A percentile compares a stretch with the other conserved stretches of the same genome.
These are phyloP conservation scores for Erythrobasidium yunnanense DNA, from an alignment of 768 basidiomycete genomes.

Conservation along the genomic window DNA sequence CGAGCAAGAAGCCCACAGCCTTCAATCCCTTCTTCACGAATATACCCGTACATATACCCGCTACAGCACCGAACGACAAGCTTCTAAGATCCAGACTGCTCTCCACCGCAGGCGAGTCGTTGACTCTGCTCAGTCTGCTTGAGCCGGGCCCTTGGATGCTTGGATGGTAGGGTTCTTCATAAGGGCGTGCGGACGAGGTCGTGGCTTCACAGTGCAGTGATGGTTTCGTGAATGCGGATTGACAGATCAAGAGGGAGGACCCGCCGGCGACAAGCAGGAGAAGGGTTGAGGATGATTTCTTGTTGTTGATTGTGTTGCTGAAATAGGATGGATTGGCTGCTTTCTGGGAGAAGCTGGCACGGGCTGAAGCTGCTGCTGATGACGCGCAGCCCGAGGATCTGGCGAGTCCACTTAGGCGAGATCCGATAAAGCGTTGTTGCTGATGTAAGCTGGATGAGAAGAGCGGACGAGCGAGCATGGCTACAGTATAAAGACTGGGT, in stretches of 20 bases:
- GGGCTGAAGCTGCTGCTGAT: too few species aligned
- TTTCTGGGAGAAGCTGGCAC: too few species aligned
- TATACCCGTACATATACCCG: slow-evolving; percentile 77
- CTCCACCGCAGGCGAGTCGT: slow-evolving; percentile 3
- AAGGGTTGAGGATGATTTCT: neutral
- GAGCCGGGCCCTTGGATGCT: slow-evolving; percentile 21
- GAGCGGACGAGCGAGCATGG: too few species aligned
- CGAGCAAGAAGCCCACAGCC: slow-evolving; percentile 66
- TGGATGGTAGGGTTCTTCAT: slow-evolving; percentile 9
- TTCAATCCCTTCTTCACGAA: slow-evolving; percentile 90
- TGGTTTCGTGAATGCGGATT: neutral
- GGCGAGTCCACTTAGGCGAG: too few species aligned
- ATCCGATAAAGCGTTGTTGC: too few species aligned
- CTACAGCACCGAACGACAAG: slow-evolving; percentile 77
- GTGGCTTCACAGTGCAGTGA: slow-evolving; percentile 15
- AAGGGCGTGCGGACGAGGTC: slow-evolving; percentile 11
- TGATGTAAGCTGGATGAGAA: too few species aligned
- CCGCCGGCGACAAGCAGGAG: slow-evolving; percentile 8
- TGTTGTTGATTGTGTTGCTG: neutral
- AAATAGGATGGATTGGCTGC: too few species aligned
- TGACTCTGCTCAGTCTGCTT: neutral
- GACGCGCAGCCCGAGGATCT: too few species aligned
- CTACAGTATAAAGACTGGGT: too few species aligned
- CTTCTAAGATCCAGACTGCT: slow-evolving; percentile 58
- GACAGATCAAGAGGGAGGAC: neutral